phyloP scores from a whole-genome alignment of 768 basidiomycete species.

The Agaricus subrufescens region DNA sequence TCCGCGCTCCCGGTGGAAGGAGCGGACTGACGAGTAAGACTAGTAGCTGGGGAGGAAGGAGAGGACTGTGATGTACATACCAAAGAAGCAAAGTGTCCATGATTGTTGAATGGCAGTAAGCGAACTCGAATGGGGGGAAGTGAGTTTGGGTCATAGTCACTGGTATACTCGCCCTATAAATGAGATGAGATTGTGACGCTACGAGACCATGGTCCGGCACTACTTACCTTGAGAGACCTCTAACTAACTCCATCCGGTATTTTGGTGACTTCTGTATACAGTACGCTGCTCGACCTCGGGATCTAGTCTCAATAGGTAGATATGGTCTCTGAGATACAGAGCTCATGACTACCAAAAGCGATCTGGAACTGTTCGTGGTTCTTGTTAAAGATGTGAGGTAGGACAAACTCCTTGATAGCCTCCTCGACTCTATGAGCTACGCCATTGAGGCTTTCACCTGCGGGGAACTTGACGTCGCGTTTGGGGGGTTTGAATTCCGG shows the following conservation, averaged over 20 bases:
- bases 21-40: background rate
- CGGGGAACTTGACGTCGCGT: conserved; percentile 54
- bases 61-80: background rate
- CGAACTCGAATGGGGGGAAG: conserved; percentile 3
- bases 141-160: background rate
- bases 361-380: conserved; percentile 35
- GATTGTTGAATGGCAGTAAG: conserved; percentile 2
- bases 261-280: conserved; percentile 45
- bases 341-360: conserved; percentile 72
- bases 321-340: conserved; percentile 63
- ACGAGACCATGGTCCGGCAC: background rate
- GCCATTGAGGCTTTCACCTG: conserved; percentile 65
- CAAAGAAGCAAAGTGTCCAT: background rate
- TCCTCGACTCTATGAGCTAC: conserved; percentile 48
- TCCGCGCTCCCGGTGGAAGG: background rate
- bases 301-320: conserved; percentile 48
- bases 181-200: too few relatives aligned
- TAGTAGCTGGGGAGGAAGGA: too few relatives aligned
- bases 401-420: conserved; percentile 47
- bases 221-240: conserved; percentile 40
- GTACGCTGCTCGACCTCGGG: conserved; percentile 36
- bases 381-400: conserved; percentile 49
- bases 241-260: conserved; percentile 73
- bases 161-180: background rate
- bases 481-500: conserved; percentile 36